Evolutionary conservation across 2,329 filamentous ascomycete species (phyloP).

Genomic region (Orbilia brochopaga): DNA sequence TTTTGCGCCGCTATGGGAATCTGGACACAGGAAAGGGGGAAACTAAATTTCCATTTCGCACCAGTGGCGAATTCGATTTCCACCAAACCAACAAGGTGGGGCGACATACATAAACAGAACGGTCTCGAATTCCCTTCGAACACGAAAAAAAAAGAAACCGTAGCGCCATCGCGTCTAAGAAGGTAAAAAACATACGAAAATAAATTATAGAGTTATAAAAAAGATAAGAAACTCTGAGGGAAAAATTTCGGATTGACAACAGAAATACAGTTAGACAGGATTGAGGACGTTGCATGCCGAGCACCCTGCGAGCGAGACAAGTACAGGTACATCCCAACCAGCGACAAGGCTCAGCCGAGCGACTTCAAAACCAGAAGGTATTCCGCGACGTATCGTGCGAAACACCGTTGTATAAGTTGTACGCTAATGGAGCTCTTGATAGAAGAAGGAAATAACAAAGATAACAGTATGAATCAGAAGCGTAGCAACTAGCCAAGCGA

Average conservation of each 20-base stretch:
- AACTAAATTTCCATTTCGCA: conserved; percentile 50
- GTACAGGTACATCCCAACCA: conserved; percentile 24
- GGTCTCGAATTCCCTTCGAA: conserved; percentile 18
- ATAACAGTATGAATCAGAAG: background rate
- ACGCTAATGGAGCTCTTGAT: background rate
- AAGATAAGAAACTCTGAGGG: conserved; percentile 3
- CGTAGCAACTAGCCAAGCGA: conserved; percentile 1
- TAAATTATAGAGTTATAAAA: background rate
- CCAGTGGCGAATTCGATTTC: conserved; percentile 45
- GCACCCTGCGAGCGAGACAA: conserved; percentile 2
- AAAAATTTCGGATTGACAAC: background rate
- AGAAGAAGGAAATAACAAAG: conserved; percentile 8
- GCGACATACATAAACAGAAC: conserved; percentile 28
- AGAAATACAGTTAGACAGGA: conserved; percentile 3
- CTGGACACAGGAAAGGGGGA: conserved; percentile 44
- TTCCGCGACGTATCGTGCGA: background rate
- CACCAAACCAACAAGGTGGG: conserved; percentile 17
- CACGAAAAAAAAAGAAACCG: conserved; percentile 11
- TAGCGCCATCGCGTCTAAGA: background rate
- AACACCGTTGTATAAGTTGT: background rate
- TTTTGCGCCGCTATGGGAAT: conserved; percentile 44
- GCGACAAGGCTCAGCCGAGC: background rate
- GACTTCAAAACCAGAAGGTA: conserved; percentile 38
- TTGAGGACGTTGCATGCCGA: background rate
- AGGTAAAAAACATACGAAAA: conserved; percentile 8